phyloP scores from a whole-genome alignment of 2,329 filamentous ascomycete genomes.

The Ceratocystiopsis brevicomis region DNA sequence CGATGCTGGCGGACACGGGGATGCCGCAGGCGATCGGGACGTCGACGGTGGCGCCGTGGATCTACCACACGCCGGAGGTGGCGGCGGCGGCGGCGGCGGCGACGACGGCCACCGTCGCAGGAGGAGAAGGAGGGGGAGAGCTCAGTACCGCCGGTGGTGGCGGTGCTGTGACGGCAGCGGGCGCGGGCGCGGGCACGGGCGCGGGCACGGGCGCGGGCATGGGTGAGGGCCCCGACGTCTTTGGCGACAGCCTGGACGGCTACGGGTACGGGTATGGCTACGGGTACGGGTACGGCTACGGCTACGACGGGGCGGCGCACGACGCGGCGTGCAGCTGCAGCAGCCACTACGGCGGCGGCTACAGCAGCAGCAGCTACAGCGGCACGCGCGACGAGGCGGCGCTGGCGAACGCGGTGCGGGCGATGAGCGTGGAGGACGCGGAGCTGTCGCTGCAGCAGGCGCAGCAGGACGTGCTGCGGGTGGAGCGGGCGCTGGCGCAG shows the following conservation, averaged over 20 bases:
- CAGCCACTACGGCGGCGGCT: too few relatives aligned
- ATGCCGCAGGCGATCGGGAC: conserved; percentile 21
- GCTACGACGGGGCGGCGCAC: too few relatives aligned
- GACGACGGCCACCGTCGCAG: too few relatives aligned
- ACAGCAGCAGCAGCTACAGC: neutral
- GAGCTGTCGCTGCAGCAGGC: conserved; percentile 34
- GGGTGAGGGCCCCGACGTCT: too few relatives aligned
- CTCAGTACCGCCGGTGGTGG: too few relatives aligned
- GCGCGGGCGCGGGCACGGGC: too few relatives aligned
- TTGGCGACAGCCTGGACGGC: too few relatives aligned
- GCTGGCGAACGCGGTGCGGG: conserved; percentile 20
- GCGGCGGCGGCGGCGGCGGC: neutral
- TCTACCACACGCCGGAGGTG: conserved; percentile 19
- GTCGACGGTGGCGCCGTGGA: conserved; percentile 35
- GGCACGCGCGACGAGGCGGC: conserved; percentile 12
- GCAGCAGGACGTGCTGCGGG: conserved; percentile 39
- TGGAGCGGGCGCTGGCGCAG: conserved; percentile 42
- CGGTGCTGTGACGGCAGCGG: neutral
- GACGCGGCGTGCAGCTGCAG: too few relatives aligned
- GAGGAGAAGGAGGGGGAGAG: too few relatives aligned
- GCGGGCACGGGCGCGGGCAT: too few relatives aligned
- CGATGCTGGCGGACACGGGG: conserved; percentile 12
- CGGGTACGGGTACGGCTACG: too few relatives aligned
- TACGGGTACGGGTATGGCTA: too few relatives aligned
- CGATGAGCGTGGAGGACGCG: conserved; percentile 44